phyloP scores from a whole-genome alignment of 1,284 basidiomycete genomes.

The Sanghuangporus sanghuang region DNA sequence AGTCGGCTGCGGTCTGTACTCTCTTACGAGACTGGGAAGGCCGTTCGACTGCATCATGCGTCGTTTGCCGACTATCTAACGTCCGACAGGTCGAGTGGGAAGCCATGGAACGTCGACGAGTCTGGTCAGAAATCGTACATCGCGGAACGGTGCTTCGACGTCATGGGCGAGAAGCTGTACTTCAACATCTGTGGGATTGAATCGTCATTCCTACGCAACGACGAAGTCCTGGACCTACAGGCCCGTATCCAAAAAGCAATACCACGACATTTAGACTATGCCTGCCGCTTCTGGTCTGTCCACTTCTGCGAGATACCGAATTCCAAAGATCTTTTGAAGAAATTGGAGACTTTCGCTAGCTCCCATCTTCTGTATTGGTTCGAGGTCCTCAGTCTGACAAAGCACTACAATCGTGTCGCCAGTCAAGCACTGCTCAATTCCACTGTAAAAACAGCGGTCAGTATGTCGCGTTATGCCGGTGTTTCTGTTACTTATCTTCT shows the following conservation, averaged over 20 bases:
- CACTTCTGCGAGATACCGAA: background rate
- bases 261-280: background rate
- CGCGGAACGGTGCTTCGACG: background rate
- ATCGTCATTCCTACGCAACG: background rate
- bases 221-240: background rate
- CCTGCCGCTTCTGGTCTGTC: background rate
- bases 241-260: background rate
- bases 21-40: background rate
- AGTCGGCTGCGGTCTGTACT: background rate
- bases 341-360: background rate
- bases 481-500: background rate
- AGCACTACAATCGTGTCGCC: background rate
- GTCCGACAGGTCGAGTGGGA: background rate
- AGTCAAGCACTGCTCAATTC: background rate
- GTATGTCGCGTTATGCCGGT: background rate
- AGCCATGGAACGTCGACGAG: background rate
- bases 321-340: background rate
- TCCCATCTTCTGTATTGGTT: background rate
- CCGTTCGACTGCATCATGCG: background rate
- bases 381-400: background rate
- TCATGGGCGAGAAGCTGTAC: background rate
- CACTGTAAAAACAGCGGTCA: background rate
- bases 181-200: background rate
- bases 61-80: background rate
- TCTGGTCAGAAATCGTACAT: background rate